Evolutionary conservation across 768 basidiomycete species (phyloP).

Genomic region (Cubamyces lactineus): DNA sequence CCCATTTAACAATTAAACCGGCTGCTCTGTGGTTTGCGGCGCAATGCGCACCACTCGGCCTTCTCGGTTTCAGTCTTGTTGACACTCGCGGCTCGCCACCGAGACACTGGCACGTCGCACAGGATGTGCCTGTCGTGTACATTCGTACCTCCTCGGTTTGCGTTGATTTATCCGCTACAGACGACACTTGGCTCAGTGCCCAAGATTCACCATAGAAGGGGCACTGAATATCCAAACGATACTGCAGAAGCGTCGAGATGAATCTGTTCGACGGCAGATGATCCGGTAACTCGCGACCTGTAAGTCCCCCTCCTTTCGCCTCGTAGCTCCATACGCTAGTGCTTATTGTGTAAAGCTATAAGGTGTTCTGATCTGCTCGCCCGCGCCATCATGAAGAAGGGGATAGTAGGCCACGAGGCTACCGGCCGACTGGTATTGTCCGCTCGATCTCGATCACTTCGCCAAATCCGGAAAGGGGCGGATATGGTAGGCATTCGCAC

Average conservation of each 20-base stretch:
- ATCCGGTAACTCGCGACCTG: neutral
- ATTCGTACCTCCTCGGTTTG: neutral
- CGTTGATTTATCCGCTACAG: neutral
- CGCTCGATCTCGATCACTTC: slow-evolving; percentile 10
- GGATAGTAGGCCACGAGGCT: slow-evolving; percentile 19
- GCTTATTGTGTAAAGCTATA: slow-evolving; percentile 5
- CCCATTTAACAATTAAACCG: neutral
- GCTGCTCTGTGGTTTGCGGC: neutral
- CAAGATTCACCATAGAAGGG: too few species aligned
- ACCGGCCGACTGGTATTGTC: slow-evolving; percentile 17
- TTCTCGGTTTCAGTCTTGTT: neutral
- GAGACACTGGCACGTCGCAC: neutral
- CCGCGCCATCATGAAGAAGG: slow-evolving; percentile 6
- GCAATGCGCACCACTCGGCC: neutral
- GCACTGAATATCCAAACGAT: too few species aligned
- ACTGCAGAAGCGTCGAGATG: neutral
- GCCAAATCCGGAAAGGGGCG: slow-evolving; percentile 2
- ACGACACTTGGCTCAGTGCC: neutral
- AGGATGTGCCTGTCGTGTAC: too few species aligned
- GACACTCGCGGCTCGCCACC: neutral
- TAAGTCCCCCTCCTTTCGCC: neutral
- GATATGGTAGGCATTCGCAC: neutral
- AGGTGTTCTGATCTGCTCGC: slow-evolving; percentile 9
- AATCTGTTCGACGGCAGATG: neutral
- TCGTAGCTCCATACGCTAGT: neutral